Conservation (phyloP, 2,329 filamentous ascomycete species). For the Trichoderma oligosporum region DNA sequence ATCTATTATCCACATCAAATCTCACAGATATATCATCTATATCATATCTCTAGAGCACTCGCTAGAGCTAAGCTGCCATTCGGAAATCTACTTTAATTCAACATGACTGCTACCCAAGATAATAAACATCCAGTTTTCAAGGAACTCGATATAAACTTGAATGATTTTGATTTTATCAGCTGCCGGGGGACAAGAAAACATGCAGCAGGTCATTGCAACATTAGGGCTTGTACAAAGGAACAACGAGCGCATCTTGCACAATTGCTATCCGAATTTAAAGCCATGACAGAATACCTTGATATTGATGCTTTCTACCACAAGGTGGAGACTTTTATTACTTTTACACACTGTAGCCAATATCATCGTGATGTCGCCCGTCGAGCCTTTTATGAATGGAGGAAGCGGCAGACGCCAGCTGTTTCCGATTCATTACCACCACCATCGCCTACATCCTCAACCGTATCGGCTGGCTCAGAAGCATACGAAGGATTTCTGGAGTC, state of each 20-base stretch:
- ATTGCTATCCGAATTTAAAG: background rate
- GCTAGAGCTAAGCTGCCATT: background rate
- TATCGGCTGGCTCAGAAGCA: background rate
- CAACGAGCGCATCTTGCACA: background rate
- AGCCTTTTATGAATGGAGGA: background rate
- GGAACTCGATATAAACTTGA: background rate
- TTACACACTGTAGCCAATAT: background rate
- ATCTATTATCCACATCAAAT: no score
- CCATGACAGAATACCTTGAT: background rate
- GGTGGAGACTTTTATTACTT: background rate
- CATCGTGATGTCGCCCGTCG: background rate
- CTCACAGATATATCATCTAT: no score
- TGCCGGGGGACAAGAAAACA: background rate
- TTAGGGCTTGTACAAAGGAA: background rate
- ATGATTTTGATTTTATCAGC: background rate
- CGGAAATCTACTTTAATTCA: background rate
- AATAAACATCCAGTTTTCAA: background rate
- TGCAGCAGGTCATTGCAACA: background rate
- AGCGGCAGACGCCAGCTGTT: background rate
- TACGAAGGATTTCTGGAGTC: background rate
- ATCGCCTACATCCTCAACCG: background rate
- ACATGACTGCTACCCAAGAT: background rate
- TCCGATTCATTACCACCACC: no score
- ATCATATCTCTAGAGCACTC: background rate
- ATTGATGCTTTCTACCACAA: background rate